Evolutionary conservation across 345 rosid genomes (phyloP).

Genomic region (Jatropha curcas): DNA sequence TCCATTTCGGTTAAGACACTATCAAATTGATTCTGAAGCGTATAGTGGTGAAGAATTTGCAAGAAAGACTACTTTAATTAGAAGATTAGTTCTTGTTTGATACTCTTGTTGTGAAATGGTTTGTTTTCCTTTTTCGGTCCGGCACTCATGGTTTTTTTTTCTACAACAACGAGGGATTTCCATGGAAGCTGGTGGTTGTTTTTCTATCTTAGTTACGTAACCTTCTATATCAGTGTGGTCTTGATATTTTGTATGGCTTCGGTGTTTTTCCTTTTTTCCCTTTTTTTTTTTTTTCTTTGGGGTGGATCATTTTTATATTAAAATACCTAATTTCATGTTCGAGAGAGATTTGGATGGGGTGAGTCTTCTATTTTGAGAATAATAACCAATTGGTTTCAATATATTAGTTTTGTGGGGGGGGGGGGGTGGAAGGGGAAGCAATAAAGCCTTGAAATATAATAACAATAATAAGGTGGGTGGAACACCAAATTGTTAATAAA

Average conservation of each 20-base stretch:
- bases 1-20: conserved; percentile 43
- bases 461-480: too few species aligned
- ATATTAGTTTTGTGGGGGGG: too few species aligned
- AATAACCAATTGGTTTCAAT: too few species aligned
- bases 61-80: conserved; percentile 31
- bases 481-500: too few species aligned
- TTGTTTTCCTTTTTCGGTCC: conserved; percentile 46
- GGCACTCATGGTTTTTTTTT: conserved; percentile 19
- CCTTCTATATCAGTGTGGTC: conserved; percentile 37
- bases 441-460: too few species aligned
- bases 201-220: conserved; percentile 44
- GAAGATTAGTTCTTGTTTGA: conserved; percentile 28
- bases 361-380: too few species aligned
- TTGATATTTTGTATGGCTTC: conserved; percentile 35
- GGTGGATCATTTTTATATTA: too few species aligned
- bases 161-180: conserved; percentile 14
- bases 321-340: too few species aligned
- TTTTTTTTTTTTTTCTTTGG: too few species aligned
- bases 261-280: conserved; percentile 46
- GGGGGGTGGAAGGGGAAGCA: too few species aligned
- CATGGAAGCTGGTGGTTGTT: conserved; percentile 46
- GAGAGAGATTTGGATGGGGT: too few species aligned
- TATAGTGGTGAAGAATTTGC: conserved; percentile 38
- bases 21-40: conserved; percentile 32
- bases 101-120: too few species aligned